Conservation (phyloP, 306 rosid genomes). For the Medicago lupulina region DNA sequence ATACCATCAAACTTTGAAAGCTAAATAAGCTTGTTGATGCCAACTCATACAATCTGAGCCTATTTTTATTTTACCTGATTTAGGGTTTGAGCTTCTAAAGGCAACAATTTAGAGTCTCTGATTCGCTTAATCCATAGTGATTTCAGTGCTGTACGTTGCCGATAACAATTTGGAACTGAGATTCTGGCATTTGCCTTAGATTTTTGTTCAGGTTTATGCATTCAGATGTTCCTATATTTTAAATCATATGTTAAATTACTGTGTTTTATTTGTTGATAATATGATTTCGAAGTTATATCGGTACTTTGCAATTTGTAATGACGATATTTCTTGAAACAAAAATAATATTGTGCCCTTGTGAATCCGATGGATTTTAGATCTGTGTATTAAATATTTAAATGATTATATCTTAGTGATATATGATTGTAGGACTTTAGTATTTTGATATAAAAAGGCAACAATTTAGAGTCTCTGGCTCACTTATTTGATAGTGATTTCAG, state of each 20-base stretch:
- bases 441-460: no score
- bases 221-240: conserved; percentile 60
- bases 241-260: no score
- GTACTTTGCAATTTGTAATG: no score
- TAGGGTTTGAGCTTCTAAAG: conserved; percentile 29
- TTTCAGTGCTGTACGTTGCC: conserved; percentile 92
- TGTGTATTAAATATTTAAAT: no score
- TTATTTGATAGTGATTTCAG: conserved; percentile 59
- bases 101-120: conserved; percentile 98
- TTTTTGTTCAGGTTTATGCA: conserved; percentile 47
- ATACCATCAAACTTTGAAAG: conserved; percentile 98
- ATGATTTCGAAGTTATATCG: no score
- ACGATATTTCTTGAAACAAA: no score
- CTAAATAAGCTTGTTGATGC: conserved; percentile 80
- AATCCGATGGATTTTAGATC: no score
- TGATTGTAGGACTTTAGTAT: no score
- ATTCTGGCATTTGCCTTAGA: conserved; percentile 48
- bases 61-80: background rate
- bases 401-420: no score
- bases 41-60: conserved; percentile 63
- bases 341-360: no score
- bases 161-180: conserved; percentile 56
- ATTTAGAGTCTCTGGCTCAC: conserved; percentile 90
- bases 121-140: conserved; percentile 57
- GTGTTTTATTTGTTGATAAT: no score